Conservation (phyloP, 2,329 filamentous ascomycete genomes). For the Malbranchea zuffiana region DNA sequence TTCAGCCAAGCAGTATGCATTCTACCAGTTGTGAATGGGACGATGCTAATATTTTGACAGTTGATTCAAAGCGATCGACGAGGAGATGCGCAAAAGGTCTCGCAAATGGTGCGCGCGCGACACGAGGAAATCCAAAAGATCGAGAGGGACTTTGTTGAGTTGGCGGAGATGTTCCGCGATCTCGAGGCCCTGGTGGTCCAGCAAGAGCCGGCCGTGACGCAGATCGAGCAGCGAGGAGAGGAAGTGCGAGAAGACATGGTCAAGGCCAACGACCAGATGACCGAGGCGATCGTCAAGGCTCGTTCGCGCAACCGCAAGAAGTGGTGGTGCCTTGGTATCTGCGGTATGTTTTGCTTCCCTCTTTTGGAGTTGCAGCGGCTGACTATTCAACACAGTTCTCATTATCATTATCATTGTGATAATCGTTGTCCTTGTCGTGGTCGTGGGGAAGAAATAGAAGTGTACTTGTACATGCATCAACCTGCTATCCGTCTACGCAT, state of each 20-base stretch:
- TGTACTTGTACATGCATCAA: too few species aligned
- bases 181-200: constrained; percentile 76
- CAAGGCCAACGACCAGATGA: constrained; percentile 75
- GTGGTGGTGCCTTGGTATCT: constrained; percentile 84
- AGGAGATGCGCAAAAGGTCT: constrained; percentile 67
- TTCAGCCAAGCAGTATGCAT: constrained; percentile 63
- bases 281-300: constrained; percentile 69
- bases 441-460: constrained; percentile 28
- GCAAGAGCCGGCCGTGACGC: constrained; percentile 67
- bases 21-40: background rate
- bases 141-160: constrained; percentile 75
- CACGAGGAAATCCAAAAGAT: constrained; percentile 86
- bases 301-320: constrained; percentile 79
- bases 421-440: constrained; percentile 40
- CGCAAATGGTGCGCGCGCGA: constrained; percentile 69
- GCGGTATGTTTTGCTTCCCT: constrained; percentile 37
- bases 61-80: constrained; percentile 70
- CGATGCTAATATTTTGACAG: constrained; percentile 22
- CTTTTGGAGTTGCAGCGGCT: background rate
- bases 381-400: constrained; percentile 31
- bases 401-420: constrained; percentile 44
- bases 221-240: constrained; percentile 79
- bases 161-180: constrained; percentile 79
- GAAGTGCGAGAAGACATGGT: constrained; percentile 75
- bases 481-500: too few species aligned